Conservation (phyloP, 2,329 filamentous ascomycete genomes). For the Aspergillus phoenicis region DNA sequence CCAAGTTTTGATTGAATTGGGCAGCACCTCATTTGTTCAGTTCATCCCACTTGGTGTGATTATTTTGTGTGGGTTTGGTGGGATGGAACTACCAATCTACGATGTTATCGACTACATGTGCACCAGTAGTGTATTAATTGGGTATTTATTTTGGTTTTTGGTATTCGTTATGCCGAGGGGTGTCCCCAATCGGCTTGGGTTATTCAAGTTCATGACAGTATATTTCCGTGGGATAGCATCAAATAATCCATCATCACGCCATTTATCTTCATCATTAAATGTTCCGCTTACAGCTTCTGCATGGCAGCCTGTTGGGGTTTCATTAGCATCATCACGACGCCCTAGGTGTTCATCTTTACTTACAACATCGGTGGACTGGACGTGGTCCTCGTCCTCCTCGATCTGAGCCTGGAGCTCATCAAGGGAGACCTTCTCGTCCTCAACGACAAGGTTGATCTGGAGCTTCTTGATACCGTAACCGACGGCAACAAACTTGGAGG, state of each 20-base stretch:
- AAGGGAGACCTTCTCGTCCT: constrained; percentile 93
- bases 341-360: constrained; percentile 28
- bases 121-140: constrained; percentile 8
- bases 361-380: constrained; percentile 89
- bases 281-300: constrained; percentile 77
- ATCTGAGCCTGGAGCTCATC: constrained; percentile 88
- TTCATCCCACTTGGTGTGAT: neutral
- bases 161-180: constrained; percentile 37
- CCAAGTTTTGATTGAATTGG: neutral
- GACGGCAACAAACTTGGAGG: constrained; percentile 82
- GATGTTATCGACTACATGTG: neutral
- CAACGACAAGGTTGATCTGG: constrained; percentile 95
- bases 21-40: neutral
- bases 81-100: neutral
- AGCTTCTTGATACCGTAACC: constrained; percentile 99
- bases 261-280: constrained; percentile 33
- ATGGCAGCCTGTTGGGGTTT: constrained; percentile 63
- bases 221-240: constrained; percentile 37
- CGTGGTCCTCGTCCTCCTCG: constrained; percentile 84
- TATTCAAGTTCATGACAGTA: constrained; percentile 39
- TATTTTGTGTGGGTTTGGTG: neutral
- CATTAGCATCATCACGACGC: constrained; percentile 19
- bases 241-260: constrained; percentile 40
- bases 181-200: constrained; percentile 26
- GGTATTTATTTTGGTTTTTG: constrained; percentile 27